Evolutionary conservation across 306 rosid species (phyloP).

Genomic region (Vachellia collinsii): DNA sequence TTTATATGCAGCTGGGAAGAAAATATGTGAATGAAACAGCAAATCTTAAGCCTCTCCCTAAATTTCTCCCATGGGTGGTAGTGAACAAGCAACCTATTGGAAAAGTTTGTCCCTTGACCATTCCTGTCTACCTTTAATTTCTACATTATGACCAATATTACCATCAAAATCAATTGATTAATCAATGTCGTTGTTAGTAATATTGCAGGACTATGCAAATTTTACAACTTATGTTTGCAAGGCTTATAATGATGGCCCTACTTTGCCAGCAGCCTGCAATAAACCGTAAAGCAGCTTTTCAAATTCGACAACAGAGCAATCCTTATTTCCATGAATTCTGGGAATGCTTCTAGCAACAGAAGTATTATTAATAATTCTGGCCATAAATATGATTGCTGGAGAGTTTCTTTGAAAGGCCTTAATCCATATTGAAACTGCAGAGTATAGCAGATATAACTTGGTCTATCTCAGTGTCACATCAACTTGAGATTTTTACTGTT

Average conservation of each 20-base stretch:
- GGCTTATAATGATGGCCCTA: constrained; percentile 38
- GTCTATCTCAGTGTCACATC: no score
- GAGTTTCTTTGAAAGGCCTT: no score
- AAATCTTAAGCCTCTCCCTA: constrained; percentile 50
- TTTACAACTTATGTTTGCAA: constrained; percentile 46
- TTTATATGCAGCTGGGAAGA: constrained; percentile 51
- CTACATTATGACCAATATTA: not conserved
- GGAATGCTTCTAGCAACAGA: no score
- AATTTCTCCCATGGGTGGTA: constrained; percentile 61
- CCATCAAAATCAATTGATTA: not conserved
- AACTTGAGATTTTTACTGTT: not conserved
- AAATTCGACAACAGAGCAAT: not conserved
- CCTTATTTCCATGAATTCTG: no score
- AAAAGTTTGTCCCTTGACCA: constrained; percentile 40
- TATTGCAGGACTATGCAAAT: constrained; percentile 54
- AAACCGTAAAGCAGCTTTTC: not conserved
- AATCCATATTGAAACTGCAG: no score
- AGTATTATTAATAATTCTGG: no score
- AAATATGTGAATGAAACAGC: constrained; percentile 44
- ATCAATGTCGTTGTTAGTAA: constrained; percentile 7
- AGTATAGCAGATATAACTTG: no score
- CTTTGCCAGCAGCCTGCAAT: constrained; percentile 40
- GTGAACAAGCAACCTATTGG: constrained; percentile 60
- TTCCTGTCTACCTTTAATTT: not conserved
- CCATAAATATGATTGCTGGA: no score